Evolutionary conservation across 805 yeast genomes (phyloP), one percentile per base, ranked within the genome.

Genomic region (Starmerella stellata): DNA sequence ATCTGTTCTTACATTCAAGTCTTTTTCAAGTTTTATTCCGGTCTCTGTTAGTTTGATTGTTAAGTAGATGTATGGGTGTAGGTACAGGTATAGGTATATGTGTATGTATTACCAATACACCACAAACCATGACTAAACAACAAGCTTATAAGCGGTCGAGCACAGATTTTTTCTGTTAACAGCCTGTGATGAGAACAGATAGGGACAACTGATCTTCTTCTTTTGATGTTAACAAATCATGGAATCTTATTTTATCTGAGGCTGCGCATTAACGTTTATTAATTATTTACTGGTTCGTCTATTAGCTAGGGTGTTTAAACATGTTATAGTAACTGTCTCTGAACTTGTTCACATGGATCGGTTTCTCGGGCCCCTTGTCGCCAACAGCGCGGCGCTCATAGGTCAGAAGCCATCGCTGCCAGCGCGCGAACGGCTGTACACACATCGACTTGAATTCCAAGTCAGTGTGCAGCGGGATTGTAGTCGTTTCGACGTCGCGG

Each of bases 321-420:
- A 82, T 75, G 28, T 65, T 61, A 52, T 81, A 80, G 53, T 82
- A 83, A 45, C 85, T 65, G 25, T 75, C 78, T 52, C 94, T 68
- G 52, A 82, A 82, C 42, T 69, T 66, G 3, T 66, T 63, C 28
- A 58, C 53, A 1, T 81, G 80, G 35, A 68, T 58, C 52, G 66
- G 72, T 5, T 45, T 52, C 0, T 48, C 58, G 18, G 62, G 73
- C 1, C 72, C 73, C 19, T 40, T 42, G 14, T 49, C 56, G 4
- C 58, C 57, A 7, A 36, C 17, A 1, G 47, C 48, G 38, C 79
- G 61, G 52, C 81, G 76, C 36, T 74, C 74, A 53, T 87, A 87
- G 4, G 79, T 87, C 41, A 87, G 57, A 37, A 87, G 62, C 49
- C 94, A 65, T 55, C 98, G 66, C 16, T 94, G 78, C 98, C 98